These are phyloP conservation scores for Nemania sp. DNA, from an alignment of 2,329 filamentous ascomycete genomes.

Conservation along the genomic window DNA sequence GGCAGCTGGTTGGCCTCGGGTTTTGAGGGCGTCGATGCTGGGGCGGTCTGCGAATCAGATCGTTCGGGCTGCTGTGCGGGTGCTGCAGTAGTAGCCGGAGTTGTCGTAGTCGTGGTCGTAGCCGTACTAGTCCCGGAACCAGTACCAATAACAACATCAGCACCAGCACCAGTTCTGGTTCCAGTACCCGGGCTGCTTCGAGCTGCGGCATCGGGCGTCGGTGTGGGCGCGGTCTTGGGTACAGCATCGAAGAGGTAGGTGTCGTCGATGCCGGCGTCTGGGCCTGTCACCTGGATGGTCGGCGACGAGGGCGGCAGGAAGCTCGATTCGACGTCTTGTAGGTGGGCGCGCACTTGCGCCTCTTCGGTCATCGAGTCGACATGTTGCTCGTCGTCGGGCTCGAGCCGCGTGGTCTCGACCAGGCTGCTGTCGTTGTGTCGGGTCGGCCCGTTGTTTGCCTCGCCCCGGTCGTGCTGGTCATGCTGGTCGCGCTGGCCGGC, in stretches of 20 bases:
- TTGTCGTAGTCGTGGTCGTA: not conserved
- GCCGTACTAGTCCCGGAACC: not conserved
- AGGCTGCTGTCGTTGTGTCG: slow-evolving; percentile 35
- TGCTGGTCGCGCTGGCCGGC: slow-evolving; percentile 10
- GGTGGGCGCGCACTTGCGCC: slow-evolving; percentile 56
- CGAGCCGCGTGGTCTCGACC: slow-evolving; percentile 35
- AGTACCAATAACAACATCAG: not conserved
- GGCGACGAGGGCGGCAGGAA: slow-evolving; percentile 63
- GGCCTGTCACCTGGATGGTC: slow-evolving; percentile 50
- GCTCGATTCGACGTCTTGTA: slow-evolving; percentile 68
- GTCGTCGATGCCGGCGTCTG: slow-evolving; percentile 56
- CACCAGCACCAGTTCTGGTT: slow-evolving; percentile 7
- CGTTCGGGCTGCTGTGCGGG: slow-evolving; percentile 5
- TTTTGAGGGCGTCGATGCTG: slow-evolving; percentile 4
- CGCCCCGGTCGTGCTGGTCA: not conserved
- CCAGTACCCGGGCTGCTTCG: not conserved
- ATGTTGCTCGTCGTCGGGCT: slow-evolving; percentile 42
- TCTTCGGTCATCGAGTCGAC: slow-evolving; percentile 56
- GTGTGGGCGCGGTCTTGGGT: slow-evolving; percentile 35
- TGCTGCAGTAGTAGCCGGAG: slow-evolving; percentile 12
- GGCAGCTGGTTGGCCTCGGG: slow-evolving; percentile 14
- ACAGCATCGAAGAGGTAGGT: slow-evolving; percentile 61
- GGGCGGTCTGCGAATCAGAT: slow-evolving; percentile 9
- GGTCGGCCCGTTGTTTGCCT: not conserved
- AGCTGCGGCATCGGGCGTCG: slow-evolving; percentile 15